These are phyloP conservation scores for Lolium multiflorum DNA, from an alignment of 176 grass and related monocot genomes.

Conservation along the genomic window DNA sequence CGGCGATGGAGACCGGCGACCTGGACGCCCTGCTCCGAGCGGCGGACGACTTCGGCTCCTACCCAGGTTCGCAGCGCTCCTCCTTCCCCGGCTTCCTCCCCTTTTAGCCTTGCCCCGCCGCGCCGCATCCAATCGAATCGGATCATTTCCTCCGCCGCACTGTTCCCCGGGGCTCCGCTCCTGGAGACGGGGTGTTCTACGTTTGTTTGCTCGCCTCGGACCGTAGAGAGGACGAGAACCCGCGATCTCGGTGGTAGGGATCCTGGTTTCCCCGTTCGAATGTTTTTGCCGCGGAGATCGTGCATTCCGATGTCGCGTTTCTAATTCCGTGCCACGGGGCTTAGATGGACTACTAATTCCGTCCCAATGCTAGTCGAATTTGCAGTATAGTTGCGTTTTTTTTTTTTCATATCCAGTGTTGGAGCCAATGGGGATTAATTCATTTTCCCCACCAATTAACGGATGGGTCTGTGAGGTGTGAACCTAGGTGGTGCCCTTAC, in stretches of 20 bases:
- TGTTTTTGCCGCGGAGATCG: not conserved
- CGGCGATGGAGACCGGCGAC: constrained; percentile 41
- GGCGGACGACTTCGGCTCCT: constrained; percentile 77
- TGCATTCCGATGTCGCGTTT: not conserved
- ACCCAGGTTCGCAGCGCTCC: constrained; percentile 52
- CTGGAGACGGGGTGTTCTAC: too few relatives aligned
- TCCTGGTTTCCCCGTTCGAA: not conserved
- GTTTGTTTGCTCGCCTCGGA: too few relatives aligned
- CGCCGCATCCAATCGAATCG: not conserved
- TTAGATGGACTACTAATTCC: not conserved
- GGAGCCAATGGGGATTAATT: not conserved
- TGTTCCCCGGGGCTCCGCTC: not conserved
- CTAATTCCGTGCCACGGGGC: not conserved
- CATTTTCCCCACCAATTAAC: not conserved
- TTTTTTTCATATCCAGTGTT: not conserved
- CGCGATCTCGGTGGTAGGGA: not conserved
- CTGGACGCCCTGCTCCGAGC: constrained; percentile 56
- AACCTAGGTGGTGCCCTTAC: not conserved
- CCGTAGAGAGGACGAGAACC: not conserved
- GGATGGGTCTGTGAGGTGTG: not conserved
- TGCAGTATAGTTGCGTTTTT: not conserved
- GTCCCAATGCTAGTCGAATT: not conserved
- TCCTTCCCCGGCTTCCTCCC: not conserved
- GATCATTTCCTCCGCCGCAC: not conserved
- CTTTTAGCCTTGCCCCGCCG: not conserved